Conservation (phyloP, 2,329 filamentous ascomycete species). For the Claviceps fusiformis region DNA sequence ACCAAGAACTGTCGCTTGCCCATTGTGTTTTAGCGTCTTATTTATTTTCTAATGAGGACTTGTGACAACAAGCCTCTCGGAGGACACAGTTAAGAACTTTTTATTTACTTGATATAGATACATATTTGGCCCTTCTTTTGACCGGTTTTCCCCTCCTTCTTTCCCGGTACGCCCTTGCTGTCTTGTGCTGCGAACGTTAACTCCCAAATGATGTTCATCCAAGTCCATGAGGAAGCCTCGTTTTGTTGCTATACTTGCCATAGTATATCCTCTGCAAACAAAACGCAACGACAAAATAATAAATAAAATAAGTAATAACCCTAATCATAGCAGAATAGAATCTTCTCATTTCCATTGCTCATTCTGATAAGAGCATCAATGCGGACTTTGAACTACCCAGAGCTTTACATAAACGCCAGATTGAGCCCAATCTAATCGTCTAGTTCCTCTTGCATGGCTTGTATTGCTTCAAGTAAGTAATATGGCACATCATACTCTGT, state of each 20-base stretch:
- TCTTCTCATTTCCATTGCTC: not conserved
- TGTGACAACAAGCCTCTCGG: not conserved
- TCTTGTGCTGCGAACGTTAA: not conserved
- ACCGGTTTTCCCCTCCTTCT: not conserved
- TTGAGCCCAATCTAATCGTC: conserved; percentile 1
- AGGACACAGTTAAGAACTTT: not conserved
- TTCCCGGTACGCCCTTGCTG: not conserved
- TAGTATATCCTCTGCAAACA: not conserved
- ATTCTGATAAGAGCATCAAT: not conserved
- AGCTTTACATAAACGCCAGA: not conserved
- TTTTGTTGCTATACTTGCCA: not conserved
- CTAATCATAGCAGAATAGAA: not conserved
- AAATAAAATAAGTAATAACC: not conserved
- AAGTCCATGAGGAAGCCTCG: not conserved
- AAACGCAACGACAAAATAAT: not conserved
- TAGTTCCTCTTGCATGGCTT: conserved; percentile 5
- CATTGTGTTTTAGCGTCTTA: not conserved
- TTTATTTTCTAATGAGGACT: not conserved
- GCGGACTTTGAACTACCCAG: not conserved
- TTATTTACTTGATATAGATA: not conserved
- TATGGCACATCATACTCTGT: conserved; percentile 6
- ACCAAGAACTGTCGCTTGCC: not conserved
- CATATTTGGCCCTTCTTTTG: not conserved
- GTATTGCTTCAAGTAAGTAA: conserved; percentile 3
- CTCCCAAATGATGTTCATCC: not conserved